Evolutionary conservation across 169 alveolate species (phyloP).

Genomic region (Babesia bigemina): DNA sequence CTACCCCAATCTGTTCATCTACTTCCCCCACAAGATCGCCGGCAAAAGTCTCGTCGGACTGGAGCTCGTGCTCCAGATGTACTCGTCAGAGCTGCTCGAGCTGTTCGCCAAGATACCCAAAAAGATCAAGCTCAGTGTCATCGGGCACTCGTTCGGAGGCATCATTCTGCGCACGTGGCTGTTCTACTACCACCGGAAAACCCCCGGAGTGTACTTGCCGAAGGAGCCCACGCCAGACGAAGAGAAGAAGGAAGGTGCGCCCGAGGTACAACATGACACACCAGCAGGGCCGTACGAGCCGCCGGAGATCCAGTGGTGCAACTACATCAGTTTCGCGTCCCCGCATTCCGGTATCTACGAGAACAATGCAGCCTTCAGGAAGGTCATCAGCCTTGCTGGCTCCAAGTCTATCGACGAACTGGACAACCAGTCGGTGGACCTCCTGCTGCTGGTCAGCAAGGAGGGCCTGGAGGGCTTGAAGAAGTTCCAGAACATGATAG

Average conservation of each 20-base stretch:
- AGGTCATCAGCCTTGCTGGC: conserved; percentile 63
- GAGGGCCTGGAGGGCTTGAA: conserved; percentile 57
- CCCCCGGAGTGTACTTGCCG: conserved; percentile 30
- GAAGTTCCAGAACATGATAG: conserved; percentile 67
- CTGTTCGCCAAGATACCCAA: conserved; percentile 63
- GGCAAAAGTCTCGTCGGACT: conserved; percentile 76
- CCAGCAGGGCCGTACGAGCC: not conserved
- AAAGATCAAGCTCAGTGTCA: conserved; percentile 63
- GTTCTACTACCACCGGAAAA: conserved; percentile 47
- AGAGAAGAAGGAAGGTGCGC: not conserved
- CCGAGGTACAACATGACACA: not conserved
- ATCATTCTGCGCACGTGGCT: conserved; percentile 64
- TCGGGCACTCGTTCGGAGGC: conserved; percentile 82
- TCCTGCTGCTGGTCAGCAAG: conserved; percentile 59
- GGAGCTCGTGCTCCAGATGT: conserved; percentile 67
- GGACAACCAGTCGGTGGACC: conserved; percentile 70
- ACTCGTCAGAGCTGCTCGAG: conserved; percentile 62
- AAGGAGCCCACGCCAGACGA: not conserved
- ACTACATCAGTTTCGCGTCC: conserved; percentile 75
- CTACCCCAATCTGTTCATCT: conserved; percentile 71
- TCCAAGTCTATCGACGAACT: conserved; percentile 71
- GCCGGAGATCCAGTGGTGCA: conserved; percentile 60
- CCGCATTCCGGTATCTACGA: conserved; percentile 79
- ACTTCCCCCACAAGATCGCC: conserved; percentile 71
- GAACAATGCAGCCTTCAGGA: conserved; percentile 61